Conservation (phyloP, 148 eudicot genomes). For the Diospyros lotus region DNA sequence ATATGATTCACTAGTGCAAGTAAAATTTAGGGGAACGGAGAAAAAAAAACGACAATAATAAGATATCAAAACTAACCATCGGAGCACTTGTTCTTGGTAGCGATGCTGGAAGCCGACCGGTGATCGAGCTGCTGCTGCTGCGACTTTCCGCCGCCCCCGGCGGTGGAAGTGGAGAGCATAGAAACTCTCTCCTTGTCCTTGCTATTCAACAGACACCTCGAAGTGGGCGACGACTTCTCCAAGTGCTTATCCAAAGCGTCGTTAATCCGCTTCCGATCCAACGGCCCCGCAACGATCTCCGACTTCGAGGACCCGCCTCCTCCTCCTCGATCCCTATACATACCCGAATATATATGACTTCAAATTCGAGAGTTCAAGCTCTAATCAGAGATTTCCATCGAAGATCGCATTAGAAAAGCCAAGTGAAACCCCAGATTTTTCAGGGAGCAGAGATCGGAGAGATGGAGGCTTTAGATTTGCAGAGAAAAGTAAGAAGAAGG, state of each 20-base stretch:
- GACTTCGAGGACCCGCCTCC: slow-evolving; percentile 41
- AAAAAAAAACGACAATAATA: too few relatives aligned
- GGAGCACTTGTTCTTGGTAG: too few relatives aligned
- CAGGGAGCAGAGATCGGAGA: background rate
- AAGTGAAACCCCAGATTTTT: too few relatives aligned
- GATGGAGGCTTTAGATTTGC: background rate
- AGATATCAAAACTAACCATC: too few relatives aligned
- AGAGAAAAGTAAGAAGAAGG: background rate
- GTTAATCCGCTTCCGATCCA: slow-evolving; percentile 74
- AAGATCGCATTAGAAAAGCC: background rate
- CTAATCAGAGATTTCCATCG: background rate
- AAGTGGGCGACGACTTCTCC: slow-evolving; percentile 60
- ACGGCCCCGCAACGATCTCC: slow-evolving; percentile 33
- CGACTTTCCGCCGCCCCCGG: slow-evolving; percentile 9
- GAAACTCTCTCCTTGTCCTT: slow-evolving; percentile 45
- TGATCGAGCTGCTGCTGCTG: too few relatives aligned
- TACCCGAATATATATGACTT: background rate
- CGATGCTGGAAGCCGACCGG: too few relatives aligned
- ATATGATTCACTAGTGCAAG: too few relatives aligned
- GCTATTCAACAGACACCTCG: slow-evolving; percentile 36
- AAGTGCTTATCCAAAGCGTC: slow-evolving; percentile 70
- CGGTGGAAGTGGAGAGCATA: slow-evolving; percentile 42
- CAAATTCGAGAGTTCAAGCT: background rate
- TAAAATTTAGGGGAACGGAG: too few relatives aligned
- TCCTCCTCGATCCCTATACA: slow-evolving; percentile 45